Conservation (phyloP, 495 filamentous ascomycete species). For the Coniosporium apollinis region DNA sequence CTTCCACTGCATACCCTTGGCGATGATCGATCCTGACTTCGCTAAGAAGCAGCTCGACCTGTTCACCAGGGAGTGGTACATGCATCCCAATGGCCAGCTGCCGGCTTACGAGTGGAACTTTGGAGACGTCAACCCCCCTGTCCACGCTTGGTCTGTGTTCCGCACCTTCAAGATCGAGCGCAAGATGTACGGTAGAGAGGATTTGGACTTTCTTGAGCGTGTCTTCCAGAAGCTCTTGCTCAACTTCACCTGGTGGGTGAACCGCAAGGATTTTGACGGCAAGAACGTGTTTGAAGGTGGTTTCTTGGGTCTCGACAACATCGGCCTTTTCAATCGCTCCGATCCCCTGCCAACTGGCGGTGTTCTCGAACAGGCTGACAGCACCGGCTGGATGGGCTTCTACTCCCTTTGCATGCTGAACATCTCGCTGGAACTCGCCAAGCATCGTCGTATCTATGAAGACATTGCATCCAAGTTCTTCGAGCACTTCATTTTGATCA, state of each 20-base stretch:
- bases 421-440: constrained; percentile 84
- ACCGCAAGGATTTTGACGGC: constrained; percentile 81
- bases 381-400: constrained; percentile 97
- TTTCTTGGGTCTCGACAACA: constrained; percentile 93
- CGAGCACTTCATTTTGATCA: constrained; percentile 94
- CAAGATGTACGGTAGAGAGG: constrained; percentile 88
- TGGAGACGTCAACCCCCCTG: constrained; percentile 88
- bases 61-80: constrained; percentile 95
- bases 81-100: constrained; percentile 93
- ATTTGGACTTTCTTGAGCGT: constrained; percentile 86
- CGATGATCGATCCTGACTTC: constrained; percentile 95
- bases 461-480: constrained; percentile 98
- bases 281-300: constrained; percentile 97
- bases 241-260: constrained; percentile 99
- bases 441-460: constrained; percentile 91
- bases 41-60: constrained; percentile 95
- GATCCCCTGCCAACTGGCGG: constrained; percentile 89
- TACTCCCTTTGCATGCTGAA: constrained; percentile 93
- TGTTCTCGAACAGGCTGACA: constrained; percentile 87
- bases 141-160: constrained; percentile 93
- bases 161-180: constrained; percentile 93
- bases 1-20: constrained; percentile 87
- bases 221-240: constrained; percentile 92
- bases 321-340: constrained; percentile 94
- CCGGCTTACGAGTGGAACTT: constrained; percentile 96